A percentile compares a stretch with the other conserved stretches of the same genome.
phyloP scores from a whole-genome alignment of 2,329 filamentous ascomycete genomes.

The Fusarium sp. region DNA sequence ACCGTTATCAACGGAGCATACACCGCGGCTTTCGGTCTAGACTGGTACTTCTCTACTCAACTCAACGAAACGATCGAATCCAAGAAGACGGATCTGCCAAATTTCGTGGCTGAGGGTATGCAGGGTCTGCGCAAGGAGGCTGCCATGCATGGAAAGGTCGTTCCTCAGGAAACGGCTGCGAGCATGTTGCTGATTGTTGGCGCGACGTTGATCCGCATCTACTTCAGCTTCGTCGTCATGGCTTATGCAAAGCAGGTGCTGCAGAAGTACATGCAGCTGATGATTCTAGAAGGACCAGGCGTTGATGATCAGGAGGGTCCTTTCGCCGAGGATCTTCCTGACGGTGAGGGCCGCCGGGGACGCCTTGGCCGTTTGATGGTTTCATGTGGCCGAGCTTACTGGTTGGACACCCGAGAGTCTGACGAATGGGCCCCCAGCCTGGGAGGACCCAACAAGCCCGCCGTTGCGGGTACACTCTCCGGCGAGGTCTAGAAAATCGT shows the following conservation, averaged over 20 bases:
- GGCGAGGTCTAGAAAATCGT: slow-evolving; percentile 47
- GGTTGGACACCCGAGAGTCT: slow-evolving; percentile 76
- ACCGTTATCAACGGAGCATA: slow-evolving; percentile 84
- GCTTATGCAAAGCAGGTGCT: slow-evolving; percentile 83
- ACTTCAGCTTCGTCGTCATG: slow-evolving; percentile 86
- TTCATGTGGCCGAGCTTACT: slow-evolving; percentile 78
- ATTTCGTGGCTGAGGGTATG: slow-evolving; percentile 50
- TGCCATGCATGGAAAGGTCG: slow-evolving; percentile 50
- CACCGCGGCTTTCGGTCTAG: slow-evolving; percentile 82
- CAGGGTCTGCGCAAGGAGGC: slow-evolving; percentile 50
- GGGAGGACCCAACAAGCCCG: slow-evolving; percentile 67
- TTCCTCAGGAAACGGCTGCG: slow-evolving; percentile 71
- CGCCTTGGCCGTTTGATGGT: slow-evolving; percentile 84
- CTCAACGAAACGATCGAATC: slow-evolving; percentile 54
- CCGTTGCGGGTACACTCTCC: slow-evolving; percentile 50
- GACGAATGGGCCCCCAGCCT: slow-evolving; percentile 76
- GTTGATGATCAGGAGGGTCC: slow-evolving; percentile 68
- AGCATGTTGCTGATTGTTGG: slow-evolving; percentile 81
- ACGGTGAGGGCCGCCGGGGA: slow-evolving; percentile 83
- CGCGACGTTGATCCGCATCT: slow-evolving; percentile 81
- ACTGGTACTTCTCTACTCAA: slow-evolving; percentile 82
- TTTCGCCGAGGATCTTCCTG: slow-evolving; percentile 75
- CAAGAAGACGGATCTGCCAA: slow-evolving; percentile 40
- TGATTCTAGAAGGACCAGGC: slow-evolving; percentile 61
- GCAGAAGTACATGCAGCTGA: slow-evolving; percentile 67